Percentiles rank a stretch among this genome's conserved stretches.
phyloP scores from a whole-genome alignment of 106 monocot genomes.

The Gastrodia elata region DNA sequence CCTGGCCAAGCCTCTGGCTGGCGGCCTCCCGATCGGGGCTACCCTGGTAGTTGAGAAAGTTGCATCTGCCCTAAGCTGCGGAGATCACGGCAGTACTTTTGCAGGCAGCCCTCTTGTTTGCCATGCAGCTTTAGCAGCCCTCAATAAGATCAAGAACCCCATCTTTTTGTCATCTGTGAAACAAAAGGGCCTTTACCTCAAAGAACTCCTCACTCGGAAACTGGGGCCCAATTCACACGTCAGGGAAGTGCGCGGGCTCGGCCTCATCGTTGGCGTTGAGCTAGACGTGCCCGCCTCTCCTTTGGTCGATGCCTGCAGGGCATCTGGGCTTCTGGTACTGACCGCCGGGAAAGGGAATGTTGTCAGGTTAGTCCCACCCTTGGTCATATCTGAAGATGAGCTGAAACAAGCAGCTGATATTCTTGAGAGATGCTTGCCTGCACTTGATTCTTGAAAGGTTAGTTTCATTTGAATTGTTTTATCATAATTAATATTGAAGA shows the following conservation, averaged over 20 bases:
- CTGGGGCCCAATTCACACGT: constrained; percentile 41
- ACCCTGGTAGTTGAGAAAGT: constrained; percentile 54
- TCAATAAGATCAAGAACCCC: constrained; percentile 64
- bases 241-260: constrained; percentile 67
- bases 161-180: constrained; percentile 47
- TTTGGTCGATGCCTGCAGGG: constrained; percentile 53
- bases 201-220: constrained; percentile 43
- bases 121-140: constrained; percentile 54
- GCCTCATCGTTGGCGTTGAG: constrained; percentile 75
- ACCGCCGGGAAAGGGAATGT: constrained; percentile 83
- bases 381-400: constrained; percentile 73
- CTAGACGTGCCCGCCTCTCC: constrained; percentile 57
- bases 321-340: constrained; percentile 67
- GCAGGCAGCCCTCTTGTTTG: constrained; percentile 71
- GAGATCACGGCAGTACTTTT: constrained; percentile 85
- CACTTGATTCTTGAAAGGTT: constrained; percentile 46
- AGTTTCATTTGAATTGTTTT: too few species aligned
- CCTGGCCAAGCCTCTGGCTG: constrained; percentile 86
- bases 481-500: too few species aligned
- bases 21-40: constrained; percentile 79
- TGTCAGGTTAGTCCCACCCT: constrained; percentile 72
- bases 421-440: constrained; percentile 44
- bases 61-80: constrained; percentile 43
- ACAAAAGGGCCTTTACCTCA: constrained; percentile 56
- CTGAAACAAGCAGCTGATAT: constrained; percentile 55